phyloP scores from a whole-genome alignment of 148 eudicot species.

The Cornus controversa region DNA sequence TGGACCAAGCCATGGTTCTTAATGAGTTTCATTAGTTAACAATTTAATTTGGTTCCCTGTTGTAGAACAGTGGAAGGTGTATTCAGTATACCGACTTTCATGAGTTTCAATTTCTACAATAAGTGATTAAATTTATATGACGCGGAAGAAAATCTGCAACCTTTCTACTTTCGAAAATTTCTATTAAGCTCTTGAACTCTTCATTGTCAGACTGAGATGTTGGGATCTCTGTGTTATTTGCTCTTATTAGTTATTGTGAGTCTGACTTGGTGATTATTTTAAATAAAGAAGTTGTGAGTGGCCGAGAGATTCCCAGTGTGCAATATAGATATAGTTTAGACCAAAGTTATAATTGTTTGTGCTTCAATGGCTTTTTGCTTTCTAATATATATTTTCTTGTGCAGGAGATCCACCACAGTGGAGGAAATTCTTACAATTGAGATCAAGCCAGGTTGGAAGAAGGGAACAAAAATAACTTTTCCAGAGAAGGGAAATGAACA shows the following conservation, averaged over 20 bases:
- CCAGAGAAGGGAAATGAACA: conserved; percentile 75
- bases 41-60: not conserved
- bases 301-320: not conserved
- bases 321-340: not conserved
- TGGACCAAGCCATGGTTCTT: not conserved
- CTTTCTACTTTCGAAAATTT: not conserved
- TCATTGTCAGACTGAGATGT: not conserved
- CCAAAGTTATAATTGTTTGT: not conserved
- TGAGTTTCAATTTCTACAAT: not conserved
- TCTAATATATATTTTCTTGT: not conserved
- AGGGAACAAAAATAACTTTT: conserved; percentile 76
- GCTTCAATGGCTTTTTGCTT: not conserved
- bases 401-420: conserved; percentile 59
- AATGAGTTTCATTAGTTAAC: not conserved
- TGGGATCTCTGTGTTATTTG: not conserved
- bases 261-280: not conserved
- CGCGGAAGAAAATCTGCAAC: not conserved
- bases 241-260: not conserved
- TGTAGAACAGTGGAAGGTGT: not conserved
- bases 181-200: not conserved
- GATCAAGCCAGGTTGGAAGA: conserved; percentile 82
- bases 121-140: not conserved
- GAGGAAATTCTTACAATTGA: conserved; percentile 75
- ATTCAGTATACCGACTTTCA: not conserved
- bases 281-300: not conserved